Percentiles rank a stretch among this genome's conserved stretches.
Evolutionary conservation across 1,139 yeast genomes (phyloP).

Genomic region (Candida tropicalis): DNA sequence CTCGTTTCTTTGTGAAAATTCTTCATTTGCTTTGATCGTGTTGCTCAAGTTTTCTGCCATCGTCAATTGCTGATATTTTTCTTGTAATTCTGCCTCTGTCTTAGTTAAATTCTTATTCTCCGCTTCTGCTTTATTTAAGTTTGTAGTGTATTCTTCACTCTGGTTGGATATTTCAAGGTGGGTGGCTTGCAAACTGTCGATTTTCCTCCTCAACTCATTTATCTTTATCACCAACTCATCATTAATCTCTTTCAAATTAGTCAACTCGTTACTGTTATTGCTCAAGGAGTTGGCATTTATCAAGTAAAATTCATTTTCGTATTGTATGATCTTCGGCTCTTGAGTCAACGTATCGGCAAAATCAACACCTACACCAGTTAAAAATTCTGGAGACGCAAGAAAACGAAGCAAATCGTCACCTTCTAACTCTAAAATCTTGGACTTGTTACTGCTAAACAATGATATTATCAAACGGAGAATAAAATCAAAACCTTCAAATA

Average conservation of each 20-base stretch:
- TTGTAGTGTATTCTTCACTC: slow-evolving; percentile 30
- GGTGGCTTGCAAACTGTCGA: slow-evolving; percentile 36
- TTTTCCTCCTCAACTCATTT: slow-evolving; percentile 31
- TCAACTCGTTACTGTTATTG: slow-evolving; percentile 41
- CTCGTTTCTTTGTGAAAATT: slow-evolving; percentile 38
- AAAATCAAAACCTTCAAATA: slow-evolving; percentile 46
- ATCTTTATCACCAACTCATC: slow-evolving; percentile 36
- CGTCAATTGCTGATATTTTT: slow-evolving; percentile 39
- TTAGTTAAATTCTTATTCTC: slow-evolving; percentile 25
- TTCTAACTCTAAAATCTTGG: slow-evolving; percentile 24
- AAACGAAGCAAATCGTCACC: slow-evolving; percentile 34
- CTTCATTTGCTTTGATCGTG: slow-evolving; percentile 49
- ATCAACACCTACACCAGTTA: slow-evolving; percentile 17
- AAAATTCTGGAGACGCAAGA: slow-evolving; percentile 27
- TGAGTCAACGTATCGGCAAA: slow-evolving; percentile 22
- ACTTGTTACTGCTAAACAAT: slow-evolving; percentile 22
- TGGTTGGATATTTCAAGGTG: slow-evolving; percentile 44
- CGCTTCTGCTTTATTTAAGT: slow-evolving; percentile 27
- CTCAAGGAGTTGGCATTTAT: slow-evolving; percentile 44
- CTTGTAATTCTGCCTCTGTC: slow-evolving; percentile 25
- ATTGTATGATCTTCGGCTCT: slow-evolving; percentile 38
- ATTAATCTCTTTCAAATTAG: slow-evolving; percentile 40
- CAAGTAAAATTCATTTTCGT: slow-evolving; percentile 48
- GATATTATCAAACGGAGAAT: slow-evolving; percentile 32
- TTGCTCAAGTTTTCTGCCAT: slow-evolving; percentile 50